Base-by-base conservation (phyloP, 2,329 filamentous ascomycete genomes). In the Grosmannia penicillata region DNA sequence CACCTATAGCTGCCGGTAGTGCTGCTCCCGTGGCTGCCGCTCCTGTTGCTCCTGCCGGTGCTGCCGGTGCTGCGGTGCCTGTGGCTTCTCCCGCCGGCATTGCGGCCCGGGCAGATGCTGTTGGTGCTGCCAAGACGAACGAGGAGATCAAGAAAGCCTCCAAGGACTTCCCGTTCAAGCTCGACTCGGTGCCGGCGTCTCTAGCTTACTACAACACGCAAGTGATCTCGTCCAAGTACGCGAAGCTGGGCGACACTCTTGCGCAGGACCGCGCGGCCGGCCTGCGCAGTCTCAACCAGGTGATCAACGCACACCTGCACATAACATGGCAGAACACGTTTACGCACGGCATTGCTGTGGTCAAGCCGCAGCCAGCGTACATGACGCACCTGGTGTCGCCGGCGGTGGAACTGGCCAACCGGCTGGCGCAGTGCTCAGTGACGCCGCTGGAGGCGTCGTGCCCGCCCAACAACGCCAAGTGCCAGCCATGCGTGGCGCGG, bases 231-330 rank as follows among this genome's bases (percentile, higher is more conserved):
- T 65, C 66, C 22, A 73, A 74, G 44, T 95, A 93, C 56, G 60
- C 67, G 22, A 65, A 71, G 29, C 65, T 94, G 36, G 70, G 70
- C 17, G 71, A 82, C 36, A 71, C 72, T 39, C 65, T 85, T 29
- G 54, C 60, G 6, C 62, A 66, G 25, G 63, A 67, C 39, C 68
- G 68, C 13, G 68, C 72, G 23, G 63, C 67, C 33, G 83, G 80
- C 3, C 63, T 89, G 19, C 59, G 61, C 38, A 64, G 70, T 36
- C 71, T 96, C 25, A 79, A 80, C 42, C 63, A 72, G 33, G 69
- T 96, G 42, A 82, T 95, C 53, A 87, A 82, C 51, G 71, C 78
- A 3, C 91, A 96, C 56, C 67, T 96, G 4, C 87, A 95, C 54
- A 70, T 70, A 38, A 81, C 77, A 10, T 96, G 91, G 74, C 85